Percentiles rank a stretch among this genome's conserved stretches.
These are phyloP conservation scores for Rhododendron molle DNA, from an alignment of 148 eudicot species.

Conservation along the genomic window DNA sequence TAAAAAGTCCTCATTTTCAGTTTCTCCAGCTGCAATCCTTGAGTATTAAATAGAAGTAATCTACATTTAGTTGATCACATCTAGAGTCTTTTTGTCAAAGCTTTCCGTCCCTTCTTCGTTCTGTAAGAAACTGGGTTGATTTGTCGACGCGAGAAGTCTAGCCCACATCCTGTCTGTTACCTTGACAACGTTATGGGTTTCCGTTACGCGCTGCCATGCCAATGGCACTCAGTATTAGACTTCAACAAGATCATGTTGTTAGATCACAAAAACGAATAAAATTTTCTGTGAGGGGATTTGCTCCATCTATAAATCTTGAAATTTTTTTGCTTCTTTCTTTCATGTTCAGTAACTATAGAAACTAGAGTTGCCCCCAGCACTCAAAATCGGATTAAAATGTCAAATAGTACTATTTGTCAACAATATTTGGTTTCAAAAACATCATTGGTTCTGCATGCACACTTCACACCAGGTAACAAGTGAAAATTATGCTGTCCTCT, in stretches of 20 bases:
- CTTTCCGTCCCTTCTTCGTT: slow-evolving; percentile 26
- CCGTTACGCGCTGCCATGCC: slow-evolving; percentile 46
- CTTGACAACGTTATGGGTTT: slow-evolving; percentile 35
- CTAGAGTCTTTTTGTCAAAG: slow-evolving; percentile 19
- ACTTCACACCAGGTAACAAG: too few relatives aligned
- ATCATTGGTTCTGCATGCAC: not conserved
- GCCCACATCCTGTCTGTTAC: slow-evolving; percentile 68
- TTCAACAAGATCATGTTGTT: not conserved
- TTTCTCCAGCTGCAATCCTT: not conserved
- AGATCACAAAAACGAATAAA: not conserved
- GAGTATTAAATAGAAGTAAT: slow-evolving; percentile 25
- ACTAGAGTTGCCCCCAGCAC: not conserved
- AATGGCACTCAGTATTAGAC: not conserved
- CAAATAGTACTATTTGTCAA: not conserved
- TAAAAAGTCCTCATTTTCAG: not conserved
- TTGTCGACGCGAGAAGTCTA: slow-evolving; percentile 54
- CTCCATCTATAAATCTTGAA: not conserved
- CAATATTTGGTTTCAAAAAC: not conserved
- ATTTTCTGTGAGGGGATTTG: not conserved
- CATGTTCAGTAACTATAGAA: not conserved
- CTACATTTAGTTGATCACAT: slow-evolving; percentile 23
- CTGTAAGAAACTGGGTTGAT: slow-evolving; percentile 49
- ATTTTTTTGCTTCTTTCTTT: not conserved
- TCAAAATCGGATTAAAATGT: not conserved
- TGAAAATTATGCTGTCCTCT: not conserved